Conservation (phyloP, 768 basidiomycete genomes). For the Chalciporus piperatus region DNA sequence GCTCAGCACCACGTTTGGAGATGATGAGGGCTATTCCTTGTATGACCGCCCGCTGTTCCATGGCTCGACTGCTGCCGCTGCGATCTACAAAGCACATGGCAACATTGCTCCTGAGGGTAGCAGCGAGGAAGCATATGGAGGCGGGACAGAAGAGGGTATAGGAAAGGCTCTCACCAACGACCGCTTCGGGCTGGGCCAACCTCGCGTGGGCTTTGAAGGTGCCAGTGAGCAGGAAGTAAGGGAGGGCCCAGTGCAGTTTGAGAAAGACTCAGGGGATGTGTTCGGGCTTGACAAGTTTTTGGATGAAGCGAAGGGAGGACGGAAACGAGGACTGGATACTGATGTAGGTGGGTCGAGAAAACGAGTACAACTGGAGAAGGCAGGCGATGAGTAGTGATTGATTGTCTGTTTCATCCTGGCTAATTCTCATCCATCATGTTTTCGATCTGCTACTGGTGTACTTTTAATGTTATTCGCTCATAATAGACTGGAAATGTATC, state of each 20-base stretch:
- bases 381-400: conserved; percentile 40
- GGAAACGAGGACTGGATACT: conserved; percentile 83
- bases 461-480: neutral
- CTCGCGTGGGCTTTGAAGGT: conserved; percentile 87
- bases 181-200: conserved; percentile 86
- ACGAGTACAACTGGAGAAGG: conserved; percentile 65
- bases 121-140: conserved; percentile 90
- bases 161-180: conserved; percentile 88
- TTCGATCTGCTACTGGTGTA: neutral
- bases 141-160: conserved; percentile 95
- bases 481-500: neutral
- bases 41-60: conserved; percentile 96
- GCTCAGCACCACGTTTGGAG: conserved; percentile 74
- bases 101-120: conserved; percentile 67
- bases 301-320: conserved; percentile 95
- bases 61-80: conserved; percentile 94
- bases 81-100: conserved; percentile 97
- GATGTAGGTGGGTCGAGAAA: conserved; percentile 68
- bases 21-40: conserved; percentile 90
- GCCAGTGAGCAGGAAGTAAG: conserved; percentile 79
- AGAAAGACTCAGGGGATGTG: conserved; percentile 96
- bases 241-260: conserved; percentile 97
- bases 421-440: neutral
- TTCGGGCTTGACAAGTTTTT: conserved; percentile 97
- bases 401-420: neutral